Evolutionary conservation across 176 grass and related monocot genomes (phyloP).

Genomic region (Carex myosuroides): DNA sequence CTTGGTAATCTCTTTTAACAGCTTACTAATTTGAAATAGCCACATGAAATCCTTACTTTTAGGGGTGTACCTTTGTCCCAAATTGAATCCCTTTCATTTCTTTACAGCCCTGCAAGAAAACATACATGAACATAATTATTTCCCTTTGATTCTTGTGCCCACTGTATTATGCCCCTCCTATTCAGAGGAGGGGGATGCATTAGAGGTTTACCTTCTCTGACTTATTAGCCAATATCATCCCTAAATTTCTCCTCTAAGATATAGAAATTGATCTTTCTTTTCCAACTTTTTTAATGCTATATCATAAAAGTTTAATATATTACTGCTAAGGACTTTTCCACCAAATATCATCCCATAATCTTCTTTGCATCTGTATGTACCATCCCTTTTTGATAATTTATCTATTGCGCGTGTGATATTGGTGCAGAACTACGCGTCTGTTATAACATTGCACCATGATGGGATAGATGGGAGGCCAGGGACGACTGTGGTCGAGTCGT

Average conservation of each 20-base stretch:
- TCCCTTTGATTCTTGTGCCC: too few relatives aligned
- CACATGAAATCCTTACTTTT: background rate
- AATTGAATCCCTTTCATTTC: background rate
- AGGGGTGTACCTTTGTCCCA: background rate
- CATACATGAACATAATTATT: too few relatives aligned
- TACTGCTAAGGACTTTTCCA: background rate
- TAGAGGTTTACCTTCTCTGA: background rate
- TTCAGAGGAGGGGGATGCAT: background rate
- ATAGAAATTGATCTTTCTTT: too few relatives aligned
- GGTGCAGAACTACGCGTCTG: constrained; percentile 77
- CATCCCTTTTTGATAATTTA: background rate
- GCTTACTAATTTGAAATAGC: too few relatives aligned
- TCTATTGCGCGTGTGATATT: background rate
- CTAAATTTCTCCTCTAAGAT: too few relatives aligned
- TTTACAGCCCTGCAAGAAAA: background rate
- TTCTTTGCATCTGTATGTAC: background rate
- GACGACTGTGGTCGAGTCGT: constrained; percentile 75
- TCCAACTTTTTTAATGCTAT: too few relatives aligned
- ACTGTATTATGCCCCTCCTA: background rate
- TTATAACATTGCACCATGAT: constrained; percentile 68
- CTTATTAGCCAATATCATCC: too few relatives aligned
- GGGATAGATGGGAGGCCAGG: constrained; percentile 57
- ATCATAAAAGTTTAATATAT: background rate
- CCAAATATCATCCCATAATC: background rate
- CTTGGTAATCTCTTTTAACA: too few relatives aligned